phyloP scores from a whole-genome alignment of 371 early-diverging fungal genomes.

The Lichtheimia ramosa region DNA sequence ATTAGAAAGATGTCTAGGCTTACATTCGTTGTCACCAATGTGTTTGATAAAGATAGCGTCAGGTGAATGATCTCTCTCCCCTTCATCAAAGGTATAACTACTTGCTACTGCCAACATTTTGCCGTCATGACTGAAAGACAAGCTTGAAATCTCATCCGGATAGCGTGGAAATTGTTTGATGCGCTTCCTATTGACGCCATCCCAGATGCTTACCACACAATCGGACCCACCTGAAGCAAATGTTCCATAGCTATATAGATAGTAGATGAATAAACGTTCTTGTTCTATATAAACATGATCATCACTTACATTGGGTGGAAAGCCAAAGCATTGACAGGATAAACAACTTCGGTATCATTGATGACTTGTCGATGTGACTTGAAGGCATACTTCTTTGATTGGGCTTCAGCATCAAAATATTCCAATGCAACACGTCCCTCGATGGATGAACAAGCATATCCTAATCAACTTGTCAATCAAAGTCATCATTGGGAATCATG shows the following conservation, averaged over 20 bases:
- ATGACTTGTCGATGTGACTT: conserved; percentile 89
- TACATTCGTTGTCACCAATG: conserved; percentile 70
- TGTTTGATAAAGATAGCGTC: conserved; percentile 80
- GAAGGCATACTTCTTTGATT: conserved; percentile 88
- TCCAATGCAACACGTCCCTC: conserved; percentile 96
- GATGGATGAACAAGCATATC: conserved; percentile 86
- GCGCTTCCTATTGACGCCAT: conserved; percentile 88
- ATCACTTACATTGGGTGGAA: conserved; percentile 83
- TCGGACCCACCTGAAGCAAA: conserved; percentile 96
- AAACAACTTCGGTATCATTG: conserved; percentile 82
- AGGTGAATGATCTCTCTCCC: conserved; percentile 85
- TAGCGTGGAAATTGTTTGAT: conserved; percentile 78
- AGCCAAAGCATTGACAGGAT: conserved; percentile 92
- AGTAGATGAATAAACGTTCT: no score
- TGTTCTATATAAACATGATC: neutral
- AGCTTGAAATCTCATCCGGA: conserved; percentile 81
- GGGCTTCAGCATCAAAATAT: conserved; percentile 76
- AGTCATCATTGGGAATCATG: neutral
- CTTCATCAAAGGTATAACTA: conserved; percentile 94
- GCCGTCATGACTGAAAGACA: conserved; percentile 83
- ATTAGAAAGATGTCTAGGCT: conserved; percentile 37
- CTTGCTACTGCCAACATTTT: conserved; percentile 83
- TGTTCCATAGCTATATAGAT: conserved; percentile 69
- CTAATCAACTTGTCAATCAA: conserved; percentile 14
- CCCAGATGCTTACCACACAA: conserved; percentile 92